Base-by-base conservation (phyloP, 495 filamentous ascomycete genomes). In the Thermochaetoides thermophila region DNA sequence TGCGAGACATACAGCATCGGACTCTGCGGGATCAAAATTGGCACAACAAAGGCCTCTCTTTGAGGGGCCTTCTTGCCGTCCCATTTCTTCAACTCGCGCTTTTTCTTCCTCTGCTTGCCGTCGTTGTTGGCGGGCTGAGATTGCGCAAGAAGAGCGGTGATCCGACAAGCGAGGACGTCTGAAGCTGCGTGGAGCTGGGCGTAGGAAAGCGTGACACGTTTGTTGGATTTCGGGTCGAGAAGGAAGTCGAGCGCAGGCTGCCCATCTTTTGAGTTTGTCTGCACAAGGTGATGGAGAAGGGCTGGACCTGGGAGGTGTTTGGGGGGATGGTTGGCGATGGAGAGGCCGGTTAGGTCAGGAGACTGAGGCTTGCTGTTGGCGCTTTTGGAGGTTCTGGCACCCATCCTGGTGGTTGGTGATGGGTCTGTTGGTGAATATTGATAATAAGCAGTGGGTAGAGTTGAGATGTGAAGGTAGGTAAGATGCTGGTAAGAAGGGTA, bases 1-100 rank as follows among this genome's bases (percentile, higher is more conserved):
- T 76, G 64, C 0, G 78, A 52, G 32, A 84, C 60, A 46, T 89
- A 92, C 7, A 92, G 63, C 15, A 73, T 61, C 13, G 71, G 65
- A 4, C 66, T 73, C 48, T 89, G 83, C 6, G 74, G 71, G 4
- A 84, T 46, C 7, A 85, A 64, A 6, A 89, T 58, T 0, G 84
- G 83, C 12, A 89, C 62, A n/a, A 84, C 62, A 17, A 61, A 53
- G 15, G 43, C 38, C 10, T 40, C 21, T 24, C 21, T 11, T 24
- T 24, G 6, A 6, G 21, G n/a, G n/a, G n/a, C n/a, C n/a, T n/a
- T n/a, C n/a, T n/a, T n/a, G n/a, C n/a, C n/a, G n/a, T n/a, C n/a
- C n/a, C n/a, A n/a, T n/a, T n/a, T n/a, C n/a, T n/a, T n/a, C n/a
- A n/a, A n/a, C n/a, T n/a, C n/a, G n/a, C n/a, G n/a, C n/a, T n/a